phyloP scores from a whole-genome alignment of 1,139 yeast species.

The Yamadazyma epiphylla region DNA sequence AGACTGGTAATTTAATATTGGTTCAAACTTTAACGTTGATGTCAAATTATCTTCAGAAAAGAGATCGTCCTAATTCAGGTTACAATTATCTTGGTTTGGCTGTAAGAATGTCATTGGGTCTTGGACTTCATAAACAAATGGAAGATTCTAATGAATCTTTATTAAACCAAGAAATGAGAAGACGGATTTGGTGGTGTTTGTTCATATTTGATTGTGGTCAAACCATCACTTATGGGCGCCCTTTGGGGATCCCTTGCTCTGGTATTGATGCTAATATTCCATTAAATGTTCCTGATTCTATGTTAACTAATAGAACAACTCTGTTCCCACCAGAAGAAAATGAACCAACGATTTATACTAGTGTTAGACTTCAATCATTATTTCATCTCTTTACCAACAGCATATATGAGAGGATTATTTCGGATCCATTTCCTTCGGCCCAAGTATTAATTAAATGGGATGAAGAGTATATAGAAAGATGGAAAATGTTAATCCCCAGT shows the following conservation, averaged over 20 bases:
- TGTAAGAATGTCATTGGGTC: constrained; percentile 62
- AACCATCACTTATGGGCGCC: constrained; percentile 63
- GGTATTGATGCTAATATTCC: constrained; percentile 50
- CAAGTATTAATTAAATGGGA: constrained; percentile 34
- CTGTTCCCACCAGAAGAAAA: constrained; percentile 15
- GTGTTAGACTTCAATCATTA: constrained; percentile 50
- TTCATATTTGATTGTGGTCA: constrained; percentile 63
- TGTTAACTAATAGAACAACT: constrained; percentile 19
- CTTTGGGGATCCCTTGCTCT: constrained; percentile 51
- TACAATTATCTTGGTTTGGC: constrained; percentile 56
- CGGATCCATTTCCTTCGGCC: constrained; percentile 24
- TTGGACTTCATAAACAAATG: constrained; percentile 40
- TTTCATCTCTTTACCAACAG: constrained; percentile 46
- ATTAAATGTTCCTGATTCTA: constrained; percentile 47
- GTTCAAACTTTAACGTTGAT: constrained; percentile 52
- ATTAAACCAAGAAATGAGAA: constrained; percentile 32
- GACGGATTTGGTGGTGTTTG: constrained; percentile 59
- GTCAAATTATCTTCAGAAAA: constrained; percentile 58
- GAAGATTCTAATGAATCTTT: constrained; percentile 27
- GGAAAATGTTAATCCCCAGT: constrained; percentile 39
- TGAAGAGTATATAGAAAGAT: constrained; percentile 32
- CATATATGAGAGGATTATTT: constrained; percentile 47
- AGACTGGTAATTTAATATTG: constrained; percentile 47
- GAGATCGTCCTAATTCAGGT: constrained; percentile 63
- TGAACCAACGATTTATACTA: constrained; percentile 54